Evolutionary conservation across 345 rosid genomes (phyloP).

Genomic region (Eucalyptus melliodora): DNA sequence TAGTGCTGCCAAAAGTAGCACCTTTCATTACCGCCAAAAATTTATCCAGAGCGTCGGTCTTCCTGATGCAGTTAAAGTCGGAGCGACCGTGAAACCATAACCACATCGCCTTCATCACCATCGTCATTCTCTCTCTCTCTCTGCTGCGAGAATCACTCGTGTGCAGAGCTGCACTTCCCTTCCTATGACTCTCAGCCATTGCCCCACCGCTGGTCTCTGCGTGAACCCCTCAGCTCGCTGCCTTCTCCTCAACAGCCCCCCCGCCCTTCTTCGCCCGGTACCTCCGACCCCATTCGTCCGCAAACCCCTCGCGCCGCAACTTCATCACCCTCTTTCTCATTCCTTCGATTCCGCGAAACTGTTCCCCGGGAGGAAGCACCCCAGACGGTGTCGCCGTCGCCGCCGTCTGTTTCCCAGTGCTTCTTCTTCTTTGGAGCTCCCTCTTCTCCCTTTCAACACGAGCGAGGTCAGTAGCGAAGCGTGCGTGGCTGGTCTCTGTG

Average conservation of each 20-base stretch:
- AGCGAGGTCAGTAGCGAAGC: slow-evolving; percentile 20
- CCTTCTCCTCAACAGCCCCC: background rate
- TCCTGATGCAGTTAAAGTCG: background rate
- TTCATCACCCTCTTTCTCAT: background rate
- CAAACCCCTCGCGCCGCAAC: background rate
- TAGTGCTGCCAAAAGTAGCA: background rate
- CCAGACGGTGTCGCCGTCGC: background rate
- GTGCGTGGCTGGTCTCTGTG: background rate
- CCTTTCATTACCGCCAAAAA: background rate
- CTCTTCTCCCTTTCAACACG: slow-evolving; percentile 50
- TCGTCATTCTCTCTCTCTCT: background rate
- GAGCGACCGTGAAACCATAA: background rate
- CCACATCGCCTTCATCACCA: background rate
- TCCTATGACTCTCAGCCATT: background rate
- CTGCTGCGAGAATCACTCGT: background rate
- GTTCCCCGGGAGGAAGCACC: background rate
- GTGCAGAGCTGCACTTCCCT: background rate
- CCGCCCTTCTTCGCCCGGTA: background rate
- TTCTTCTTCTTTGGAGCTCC: slow-evolving; percentile 19
- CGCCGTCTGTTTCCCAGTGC: background rate
- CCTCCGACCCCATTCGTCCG: background rate
- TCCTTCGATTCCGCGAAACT: background rate
- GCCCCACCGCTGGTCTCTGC: background rate
- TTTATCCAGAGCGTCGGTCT: background rate
- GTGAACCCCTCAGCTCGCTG: background rate